Percentiles rank a stretch among this genome's conserved stretches.
Evolutionary conservation across 306 rosid genomes (phyloP).

Genomic region (Rosa rugosa): DNA sequence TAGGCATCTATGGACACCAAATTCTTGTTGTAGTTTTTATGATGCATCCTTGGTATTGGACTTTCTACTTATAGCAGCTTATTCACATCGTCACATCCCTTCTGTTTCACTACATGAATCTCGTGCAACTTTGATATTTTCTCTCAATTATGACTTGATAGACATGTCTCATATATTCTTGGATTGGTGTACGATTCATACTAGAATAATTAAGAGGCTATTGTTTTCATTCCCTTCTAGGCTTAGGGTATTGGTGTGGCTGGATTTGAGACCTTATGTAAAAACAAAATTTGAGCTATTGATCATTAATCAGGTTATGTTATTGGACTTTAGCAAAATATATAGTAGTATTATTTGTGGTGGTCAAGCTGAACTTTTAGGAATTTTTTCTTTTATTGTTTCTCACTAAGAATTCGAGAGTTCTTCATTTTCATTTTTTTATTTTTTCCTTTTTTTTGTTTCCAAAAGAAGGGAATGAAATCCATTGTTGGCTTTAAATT

Average conservation of each 20-base stretch:
- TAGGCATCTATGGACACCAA: not conserved
- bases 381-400: not conserved
- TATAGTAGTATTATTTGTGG: not conserved
- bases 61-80: not conserved
- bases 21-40: too few species aligned
- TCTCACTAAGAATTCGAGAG: not conserved
- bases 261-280: constrained; percentile 7
- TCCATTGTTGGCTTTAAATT: not conserved
- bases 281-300: not conserved
- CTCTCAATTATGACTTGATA: not conserved
- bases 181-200: not conserved
- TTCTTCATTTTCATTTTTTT: not conserved
- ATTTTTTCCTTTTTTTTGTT: not conserved
- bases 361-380: not conserved
- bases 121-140: not conserved
- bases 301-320: not conserved
- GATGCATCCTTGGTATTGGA: not conserved
- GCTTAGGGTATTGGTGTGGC: not conserved
- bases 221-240: not conserved
- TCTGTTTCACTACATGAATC: not conserved
- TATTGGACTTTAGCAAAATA: not conserved
- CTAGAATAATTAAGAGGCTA: not conserved
- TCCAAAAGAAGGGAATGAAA: constrained; percentile 6
- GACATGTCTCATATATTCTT: not conserved
- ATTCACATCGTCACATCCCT: not conserved